Base-by-base conservation (phyloP, 805 yeast genomes). In the Kuraishia capsulata region DNA sequence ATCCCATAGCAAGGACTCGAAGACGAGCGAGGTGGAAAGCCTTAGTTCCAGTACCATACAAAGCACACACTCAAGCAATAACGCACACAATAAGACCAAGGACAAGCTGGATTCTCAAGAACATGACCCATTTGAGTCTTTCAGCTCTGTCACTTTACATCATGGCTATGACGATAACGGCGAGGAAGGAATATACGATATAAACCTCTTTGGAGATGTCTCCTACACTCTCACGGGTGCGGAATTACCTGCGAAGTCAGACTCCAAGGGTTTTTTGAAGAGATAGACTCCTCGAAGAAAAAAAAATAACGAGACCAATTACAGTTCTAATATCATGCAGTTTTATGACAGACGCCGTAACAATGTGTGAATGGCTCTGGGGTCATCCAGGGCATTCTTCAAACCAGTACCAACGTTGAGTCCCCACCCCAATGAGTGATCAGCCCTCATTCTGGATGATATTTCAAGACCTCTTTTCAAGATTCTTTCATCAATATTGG, bases 141-240 rank as follows among this genome's bases (percentile, higher is more conserved):
- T 88, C 61, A 84, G 79, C 52, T 87, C 96, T 0, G 83, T 88
- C 56, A 86, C 95, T 5, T 66, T 88, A 49, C 83, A 84, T 49
- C 88, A 86, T 54, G 80, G 76, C 41, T 86, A 78, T 34, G 67
- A 65, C 32, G 52, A 46, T 26, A 68, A 62, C 35, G 69, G 64
- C 23, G 65, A 71, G 33, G 61, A 71, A 3, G 63, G 71, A 54
- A 56, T 68, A 3, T 78, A 73, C 46, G 76, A 56, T 29, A 66
- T 63, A 20, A 54, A 58, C 2, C 73, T 68, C 35, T 50, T 72
- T 37, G 72, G 79, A 9, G 73, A 73, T 46, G 72, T 76, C n/a
- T 67, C 74, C 1, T 76, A 76, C 45, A 71, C 79, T 1, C 64
- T 73, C 56, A 71, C 76, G 1, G 44, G 45, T 25, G 38, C 43